Percentiles rank a stretch among this genome's conserved stretches.
phyloP scores from a whole-genome alignment of 305 asterid species.

The Fraxinus xanthoxyloides region DNA sequence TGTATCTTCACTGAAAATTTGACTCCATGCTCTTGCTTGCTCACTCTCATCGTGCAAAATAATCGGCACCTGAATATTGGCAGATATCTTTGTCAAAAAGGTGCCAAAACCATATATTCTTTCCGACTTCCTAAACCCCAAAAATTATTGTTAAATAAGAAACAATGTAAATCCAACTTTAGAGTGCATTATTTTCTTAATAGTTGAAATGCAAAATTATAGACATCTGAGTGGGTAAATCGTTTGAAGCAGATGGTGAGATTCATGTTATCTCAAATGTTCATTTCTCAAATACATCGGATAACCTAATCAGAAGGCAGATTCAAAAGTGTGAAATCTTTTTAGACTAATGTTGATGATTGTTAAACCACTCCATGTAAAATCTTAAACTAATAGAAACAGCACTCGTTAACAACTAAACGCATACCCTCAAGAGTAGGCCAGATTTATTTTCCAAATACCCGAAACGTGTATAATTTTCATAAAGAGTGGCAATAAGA shows the following conservation, averaged over 20 bases:
- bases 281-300: background rate
- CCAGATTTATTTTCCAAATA: background rate
- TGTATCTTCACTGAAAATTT: slow-evolving; percentile 83
- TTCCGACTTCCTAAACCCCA: background rate
- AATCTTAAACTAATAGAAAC: background rate
- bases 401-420: background rate
- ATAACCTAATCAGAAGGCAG: background rate
- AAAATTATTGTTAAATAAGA: background rate
- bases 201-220: background rate
- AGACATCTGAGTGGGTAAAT: background rate
- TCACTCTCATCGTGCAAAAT: slow-evolving; percentile 67
- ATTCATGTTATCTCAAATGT: background rate
- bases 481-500: background rate
- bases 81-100: background rate
- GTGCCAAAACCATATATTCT: background rate
- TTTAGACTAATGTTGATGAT: background rate
- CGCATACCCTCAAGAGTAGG: background rate
- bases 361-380: background rate
- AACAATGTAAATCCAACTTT: slow-evolving; percentile 7
- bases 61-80: slow-evolving; percentile 61
- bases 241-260: background rate
- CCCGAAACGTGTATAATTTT: background rate
- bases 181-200: background rate
- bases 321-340: background rate
- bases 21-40: slow-evolving; percentile 83